phyloP scores from a whole-genome alignment of 164 flowering plant genomes.

The Aristolochia contorta region DNA sequence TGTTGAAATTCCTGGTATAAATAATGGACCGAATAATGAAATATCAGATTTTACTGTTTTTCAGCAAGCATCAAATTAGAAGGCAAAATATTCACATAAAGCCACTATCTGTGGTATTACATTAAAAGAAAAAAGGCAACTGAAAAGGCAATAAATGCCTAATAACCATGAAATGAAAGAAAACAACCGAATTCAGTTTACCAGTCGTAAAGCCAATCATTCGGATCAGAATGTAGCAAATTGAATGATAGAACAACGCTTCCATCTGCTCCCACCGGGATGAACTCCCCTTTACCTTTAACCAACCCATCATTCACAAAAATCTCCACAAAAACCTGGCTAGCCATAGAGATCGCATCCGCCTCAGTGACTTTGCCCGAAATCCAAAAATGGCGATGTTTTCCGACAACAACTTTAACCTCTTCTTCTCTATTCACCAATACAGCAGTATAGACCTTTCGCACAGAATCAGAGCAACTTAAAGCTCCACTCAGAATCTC shows the following conservation, averaged over 20 bases:
- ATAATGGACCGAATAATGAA: neutral
- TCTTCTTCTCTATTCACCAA: slow-evolving; percentile 45
- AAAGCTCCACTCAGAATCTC: slow-evolving; percentile 30
- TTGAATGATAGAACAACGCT: slow-evolving; percentile 76
- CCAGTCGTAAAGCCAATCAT: slow-evolving; percentile 87
- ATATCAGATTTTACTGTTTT: neutral
- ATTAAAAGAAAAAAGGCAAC: no score
- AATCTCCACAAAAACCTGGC: slow-evolving; percentile 58
- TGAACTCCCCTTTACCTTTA: slow-evolving; percentile 51
- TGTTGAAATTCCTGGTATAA: slow-evolving; percentile 58
- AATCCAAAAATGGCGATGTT: slow-evolving; percentile 70
- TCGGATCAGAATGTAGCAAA: slow-evolving; percentile 79
- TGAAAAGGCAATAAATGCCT: no score
- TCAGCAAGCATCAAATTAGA: no score
- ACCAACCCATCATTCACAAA: slow-evolving; percentile 70
- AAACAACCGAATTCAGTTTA: slow-evolving; percentile 12
- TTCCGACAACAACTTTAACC: slow-evolving; percentile 4
- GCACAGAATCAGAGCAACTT: slow-evolving; percentile 16
- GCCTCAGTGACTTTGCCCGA: slow-evolving; percentile 37
- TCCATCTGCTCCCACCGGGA: slow-evolving; percentile 98
- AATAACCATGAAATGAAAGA: no score
- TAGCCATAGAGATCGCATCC: slow-evolving; percentile 26
- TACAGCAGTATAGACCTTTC: slow-evolving; percentile 54
- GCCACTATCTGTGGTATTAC: no score
- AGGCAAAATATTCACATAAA: neutral